Conservation (phyloP, 768 basidiomycete species). For the Russula foetens region DNA sequence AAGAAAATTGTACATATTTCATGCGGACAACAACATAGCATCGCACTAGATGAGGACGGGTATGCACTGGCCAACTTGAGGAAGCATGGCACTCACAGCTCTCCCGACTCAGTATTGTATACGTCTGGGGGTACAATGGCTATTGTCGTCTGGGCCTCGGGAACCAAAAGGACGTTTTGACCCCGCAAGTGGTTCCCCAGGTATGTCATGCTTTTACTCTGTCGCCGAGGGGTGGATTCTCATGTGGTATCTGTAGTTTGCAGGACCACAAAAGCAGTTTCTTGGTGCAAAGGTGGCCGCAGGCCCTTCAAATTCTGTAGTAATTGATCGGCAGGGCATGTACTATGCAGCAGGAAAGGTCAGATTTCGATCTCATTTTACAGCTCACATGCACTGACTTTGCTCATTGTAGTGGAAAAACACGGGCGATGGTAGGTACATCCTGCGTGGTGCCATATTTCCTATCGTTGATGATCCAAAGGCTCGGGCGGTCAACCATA, state of each 20-base stretch:
- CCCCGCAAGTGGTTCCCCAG: conserved; percentile 79
- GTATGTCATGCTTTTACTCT: conserved; percentile 29
- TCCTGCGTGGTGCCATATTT: not conserved
- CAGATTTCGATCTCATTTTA: conserved; percentile 1
- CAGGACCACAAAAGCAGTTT: conserved; percentile 56
- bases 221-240: not conserved
- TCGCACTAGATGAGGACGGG: conserved; percentile 78
- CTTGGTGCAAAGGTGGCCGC: conserved; percentile 59
- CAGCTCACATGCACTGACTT: not conserved
- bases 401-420: conserved; percentile 69
- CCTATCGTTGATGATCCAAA: conserved; percentile 24
- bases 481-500: conserved; percentile 87
- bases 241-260: conserved; percentile 43
- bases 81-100: not conserved
- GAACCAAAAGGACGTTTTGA: conserved; percentile 71
- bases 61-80: conserved; percentile 25
- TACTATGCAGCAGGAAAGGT: conserved; percentile 84
- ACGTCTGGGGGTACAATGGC: conserved; percentile 85
- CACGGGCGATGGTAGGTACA: conserved; percentile 72
- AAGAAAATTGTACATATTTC: conserved; percentile 76
- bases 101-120: conserved; percentile 47
- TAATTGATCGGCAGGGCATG: conserved; percentile 79
- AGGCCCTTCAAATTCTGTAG: conserved; percentile 78
- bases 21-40: conserved; percentile 80
- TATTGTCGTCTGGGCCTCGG: conserved; percentile 89